Conservation (phyloP, 2,329 filamentous ascomycete species). For the Apiospora phragmitis region DNA sequence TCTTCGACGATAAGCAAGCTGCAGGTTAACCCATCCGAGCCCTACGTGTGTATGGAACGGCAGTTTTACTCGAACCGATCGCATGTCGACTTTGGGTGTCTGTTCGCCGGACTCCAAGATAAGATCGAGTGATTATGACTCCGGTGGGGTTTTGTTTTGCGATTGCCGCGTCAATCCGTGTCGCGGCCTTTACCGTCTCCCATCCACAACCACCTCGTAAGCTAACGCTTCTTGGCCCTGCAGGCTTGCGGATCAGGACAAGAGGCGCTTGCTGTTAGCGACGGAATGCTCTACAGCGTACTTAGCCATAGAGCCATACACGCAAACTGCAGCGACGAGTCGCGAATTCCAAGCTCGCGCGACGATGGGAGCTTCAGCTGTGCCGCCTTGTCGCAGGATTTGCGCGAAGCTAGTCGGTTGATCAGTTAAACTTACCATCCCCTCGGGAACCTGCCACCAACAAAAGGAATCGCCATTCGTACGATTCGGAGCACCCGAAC, state of each 20-base stretch:
- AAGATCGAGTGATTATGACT: neutral
- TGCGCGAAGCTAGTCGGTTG: neutral
- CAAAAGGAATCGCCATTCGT: neutral
- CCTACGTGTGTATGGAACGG: neutral
- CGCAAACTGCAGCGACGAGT: neutral
- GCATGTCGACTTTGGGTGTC: neutral
- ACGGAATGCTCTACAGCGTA: neutral
- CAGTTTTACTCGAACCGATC: neutral
- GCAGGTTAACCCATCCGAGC: neutral
- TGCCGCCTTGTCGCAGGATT: neutral
- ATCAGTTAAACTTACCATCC: conserved; percentile 6
- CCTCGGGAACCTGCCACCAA: neutral
- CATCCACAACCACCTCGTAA: neutral
- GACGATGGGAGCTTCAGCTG: neutral
- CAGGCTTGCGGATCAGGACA: neutral
- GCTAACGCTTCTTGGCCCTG: neutral
- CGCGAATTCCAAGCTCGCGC: neutral
- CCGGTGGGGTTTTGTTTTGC: neutral
- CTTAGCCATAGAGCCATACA: neutral
- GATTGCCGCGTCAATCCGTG: neutral
- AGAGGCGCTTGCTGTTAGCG: neutral
- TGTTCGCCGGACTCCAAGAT: neutral
- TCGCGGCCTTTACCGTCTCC: neutral
- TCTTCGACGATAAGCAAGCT: conserved; percentile 1
- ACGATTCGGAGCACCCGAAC: neutral